Conservation (phyloP, 331 rosid genomes). For the Rhamnella rubrinervis region DNA sequence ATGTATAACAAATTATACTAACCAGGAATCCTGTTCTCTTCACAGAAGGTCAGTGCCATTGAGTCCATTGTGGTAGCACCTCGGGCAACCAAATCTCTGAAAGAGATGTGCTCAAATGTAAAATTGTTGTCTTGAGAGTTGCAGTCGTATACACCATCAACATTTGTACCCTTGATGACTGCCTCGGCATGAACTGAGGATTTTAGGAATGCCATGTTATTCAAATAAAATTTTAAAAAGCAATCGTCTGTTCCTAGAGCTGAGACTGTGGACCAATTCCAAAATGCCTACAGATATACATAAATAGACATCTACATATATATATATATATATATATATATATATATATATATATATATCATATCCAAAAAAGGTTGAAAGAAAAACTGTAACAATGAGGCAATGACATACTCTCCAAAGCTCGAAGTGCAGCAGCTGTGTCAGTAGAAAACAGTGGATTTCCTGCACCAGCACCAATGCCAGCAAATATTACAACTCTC, state of each 20-base stretch:
- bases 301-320: too few relatives aligned
- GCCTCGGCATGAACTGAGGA: slow-evolving; percentile 82
- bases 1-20: slow-evolving; percentile 25
- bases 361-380: background rate
- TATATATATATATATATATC: too few relatives aligned
- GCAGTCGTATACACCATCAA: slow-evolving; percentile 88
- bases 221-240: background rate
- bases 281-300: background rate
- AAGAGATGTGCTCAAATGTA: slow-evolving; percentile 88
- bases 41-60: slow-evolving; percentile 75
- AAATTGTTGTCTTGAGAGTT: slow-evolving; percentile 80
- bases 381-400: background rate
- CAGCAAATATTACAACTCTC: slow-evolving; percentile 93
- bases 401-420: slow-evolving; percentile 70
- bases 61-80: slow-evolving; percentile 73
- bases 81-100: slow-evolving; percentile 80
- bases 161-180: slow-evolving; percentile 87
- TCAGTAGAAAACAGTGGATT: slow-evolving; percentile 81
- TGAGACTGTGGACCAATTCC: background rate
- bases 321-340: too few relatives aligned
- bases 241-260: background rate
- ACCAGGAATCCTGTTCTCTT: slow-evolving; percentile 85
- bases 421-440: slow-evolving; percentile 83
- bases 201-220: background rate
- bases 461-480: slow-evolving; percentile 77